Evolutionary conservation across 176 grass and related monocot genomes (phyloP).

Genomic region (Areca catechu): DNA sequence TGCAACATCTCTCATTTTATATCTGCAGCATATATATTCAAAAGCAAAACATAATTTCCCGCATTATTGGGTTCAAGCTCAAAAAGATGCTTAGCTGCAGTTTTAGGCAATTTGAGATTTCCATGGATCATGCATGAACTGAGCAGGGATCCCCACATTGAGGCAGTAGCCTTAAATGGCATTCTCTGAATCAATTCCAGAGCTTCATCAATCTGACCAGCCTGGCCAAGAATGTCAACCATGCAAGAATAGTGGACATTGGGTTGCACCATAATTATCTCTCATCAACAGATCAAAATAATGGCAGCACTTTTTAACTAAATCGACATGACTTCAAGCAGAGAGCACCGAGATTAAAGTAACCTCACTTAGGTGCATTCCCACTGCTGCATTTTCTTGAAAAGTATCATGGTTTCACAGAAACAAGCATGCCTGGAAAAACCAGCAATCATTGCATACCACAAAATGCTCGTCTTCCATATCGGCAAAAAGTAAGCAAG

Average conservation of each 20-base stretch:
- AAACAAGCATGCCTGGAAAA: conserved; percentile 47
- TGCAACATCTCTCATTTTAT: conserved; percentile 34
- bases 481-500: conserved; percentile 47
- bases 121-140: conserved; percentile 40
- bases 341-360: conserved; percentile 43
- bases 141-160: conserved; percentile 52
- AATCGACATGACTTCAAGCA: conserved; percentile 41
- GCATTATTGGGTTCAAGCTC: conserved; percentile 51
- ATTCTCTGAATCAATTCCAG: conserved; percentile 41
- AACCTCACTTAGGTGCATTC: conserved; percentile 46
- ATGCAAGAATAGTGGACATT: conserved; percentile 75
- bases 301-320: conserved; percentile 38
- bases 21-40: conserved; percentile 49
- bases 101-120: conserved; percentile 35
- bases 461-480: conserved; percentile 41
- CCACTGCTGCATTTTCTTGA: conserved; percentile 64
- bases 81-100: conserved; percentile 51
- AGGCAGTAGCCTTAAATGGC: conserved; percentile 7
- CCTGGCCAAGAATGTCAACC: conserved; percentile 54
- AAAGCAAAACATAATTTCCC: conserved; percentile 56
- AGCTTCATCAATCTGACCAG: conserved; percentile 42
- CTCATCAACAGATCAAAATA: conserved; percentile 43
- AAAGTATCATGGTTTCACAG: conserved; percentile 58
- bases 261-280: conserved; percentile 32
- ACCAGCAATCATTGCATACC: conserved; percentile 57